Evolutionary conservation across 441 rosid species (phyloP).

Genomic region (Melastoma candidum): DNA sequence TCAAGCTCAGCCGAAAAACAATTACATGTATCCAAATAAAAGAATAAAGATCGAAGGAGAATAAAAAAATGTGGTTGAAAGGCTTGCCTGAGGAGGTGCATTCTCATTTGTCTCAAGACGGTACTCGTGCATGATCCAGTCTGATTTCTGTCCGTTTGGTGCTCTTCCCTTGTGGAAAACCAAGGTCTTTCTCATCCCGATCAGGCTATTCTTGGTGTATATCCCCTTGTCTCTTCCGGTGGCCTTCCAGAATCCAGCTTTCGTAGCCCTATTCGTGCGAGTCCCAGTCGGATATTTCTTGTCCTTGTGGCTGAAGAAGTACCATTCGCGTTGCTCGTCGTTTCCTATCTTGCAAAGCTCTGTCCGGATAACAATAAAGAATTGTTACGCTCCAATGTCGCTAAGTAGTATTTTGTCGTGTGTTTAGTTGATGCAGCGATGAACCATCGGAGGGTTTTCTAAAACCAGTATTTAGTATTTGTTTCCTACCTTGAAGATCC

Average conservation of each 20-base stretch:
- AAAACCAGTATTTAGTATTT: too few relatives aligned
- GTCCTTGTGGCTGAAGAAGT: slow-evolving; percentile 20
- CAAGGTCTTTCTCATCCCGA: slow-evolving; percentile 20
- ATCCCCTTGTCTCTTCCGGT: slow-evolving; percentile 19
- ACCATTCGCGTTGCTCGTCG: slow-evolving; percentile 17
- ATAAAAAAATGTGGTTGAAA: not conserved
- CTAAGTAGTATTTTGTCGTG: not conserved
- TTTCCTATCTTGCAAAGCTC: slow-evolving; percentile 12
- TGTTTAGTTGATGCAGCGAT: not conserved
- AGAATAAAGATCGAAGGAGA: not conserved
- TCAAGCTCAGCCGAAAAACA: not conserved
- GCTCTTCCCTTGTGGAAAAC: slow-evolving; percentile 19
- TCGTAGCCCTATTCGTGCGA: slow-evolving; percentile 19
- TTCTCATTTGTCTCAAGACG: slow-evolving; percentile 17
- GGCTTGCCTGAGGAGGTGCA: slow-evolving; percentile 18
- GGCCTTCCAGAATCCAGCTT: slow-evolving; percentile 19
- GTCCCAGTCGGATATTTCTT: slow-evolving; percentile 20
- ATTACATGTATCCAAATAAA: not conserved
- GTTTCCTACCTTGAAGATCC: slow-evolving; percentile 52
- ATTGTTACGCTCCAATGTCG: not conserved
- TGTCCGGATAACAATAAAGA: not conserved
- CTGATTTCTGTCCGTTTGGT: slow-evolving; percentile 17
- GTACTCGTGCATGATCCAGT: slow-evolving; percentile 21
- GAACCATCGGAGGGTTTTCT: not conserved
- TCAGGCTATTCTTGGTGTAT: slow-evolving; percentile 14